These are phyloP conservation scores for Cryptosporidium felis DNA, from an alignment of 169 alveolate genomes.

Conservation along the genomic window DNA sequence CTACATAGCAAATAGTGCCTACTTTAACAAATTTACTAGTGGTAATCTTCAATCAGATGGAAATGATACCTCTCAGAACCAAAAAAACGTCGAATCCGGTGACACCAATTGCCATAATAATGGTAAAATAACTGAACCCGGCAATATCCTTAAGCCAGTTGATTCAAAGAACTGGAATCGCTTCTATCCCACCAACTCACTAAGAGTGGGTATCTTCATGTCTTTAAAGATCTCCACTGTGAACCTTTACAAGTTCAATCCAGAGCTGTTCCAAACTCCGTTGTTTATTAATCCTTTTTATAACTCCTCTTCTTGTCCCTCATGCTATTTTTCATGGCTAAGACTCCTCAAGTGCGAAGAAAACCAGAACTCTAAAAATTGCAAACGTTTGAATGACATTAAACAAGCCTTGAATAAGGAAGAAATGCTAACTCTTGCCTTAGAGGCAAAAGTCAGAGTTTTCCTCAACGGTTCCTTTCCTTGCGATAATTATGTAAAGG, in stretches of 20 bases:
- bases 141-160: neutral
- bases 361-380: neutral
- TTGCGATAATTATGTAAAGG: neutral
- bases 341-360: neutral
- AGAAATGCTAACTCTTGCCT: constrained; percentile 18
- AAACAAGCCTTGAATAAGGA: neutral
- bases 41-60: neutral
- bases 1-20: neutral
- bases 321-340: constrained; percentile 50
- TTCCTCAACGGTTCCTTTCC: constrained; percentile 20
- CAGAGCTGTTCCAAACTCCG: constrained; percentile 22
- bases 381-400: neutral
- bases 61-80: no score
- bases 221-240: constrained; percentile 37
- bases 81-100: neutral
- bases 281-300: constrained; percentile 32
- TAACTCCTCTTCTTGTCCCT: constrained; percentile 30
- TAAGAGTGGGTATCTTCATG: constrained; percentile 48
- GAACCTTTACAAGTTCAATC: constrained; percentile 11
- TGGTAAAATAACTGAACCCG: no score
- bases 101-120: no score
- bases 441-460: constrained; percentile 30
- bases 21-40: constrained; percentile 6
- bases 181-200: constrained; percentile 47
- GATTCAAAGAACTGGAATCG: constrained; percentile 15